phyloP scores from a whole-genome alignment of 2,329 filamentous ascomycete genomes.

The Didymella arachidicola region DNA sequence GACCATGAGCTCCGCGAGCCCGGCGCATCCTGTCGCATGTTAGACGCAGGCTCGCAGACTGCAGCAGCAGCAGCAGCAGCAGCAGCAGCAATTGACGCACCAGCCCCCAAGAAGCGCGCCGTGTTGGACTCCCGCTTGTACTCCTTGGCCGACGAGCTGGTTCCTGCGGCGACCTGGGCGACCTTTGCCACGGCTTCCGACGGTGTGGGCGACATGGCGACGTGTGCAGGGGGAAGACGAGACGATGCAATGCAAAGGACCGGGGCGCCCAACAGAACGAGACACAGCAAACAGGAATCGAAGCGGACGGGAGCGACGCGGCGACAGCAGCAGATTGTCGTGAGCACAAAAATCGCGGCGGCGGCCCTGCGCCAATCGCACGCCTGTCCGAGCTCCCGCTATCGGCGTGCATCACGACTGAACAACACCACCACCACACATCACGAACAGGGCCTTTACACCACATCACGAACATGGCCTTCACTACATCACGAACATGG shows the following conservation, averaged over 20 bases:
- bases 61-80: no score
- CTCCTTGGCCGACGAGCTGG: slow-evolving; percentile 61
- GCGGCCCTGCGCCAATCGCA: not conserved
- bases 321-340: slow-evolving; percentile 3
- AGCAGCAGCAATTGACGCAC: slow-evolving; percentile 58
- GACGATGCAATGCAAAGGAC: slow-evolving; percentile 14
- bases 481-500: no score
- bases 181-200: slow-evolving; percentile 21
- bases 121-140: slow-evolving; percentile 86
- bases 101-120: slow-evolving; percentile 89
- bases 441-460: no score
- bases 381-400: slow-evolving; percentile 8
- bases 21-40: slow-evolving; percentile 75
- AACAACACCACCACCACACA: no score
- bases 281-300: slow-evolving; percentile 18
- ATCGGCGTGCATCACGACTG: not conserved
- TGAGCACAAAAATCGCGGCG: slow-evolving; percentile 20
- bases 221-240: slow-evolving; percentile 3
- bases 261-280: slow-evolving; percentile 14
- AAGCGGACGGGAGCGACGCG: slow-evolving; percentile 13
- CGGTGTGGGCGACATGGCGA: slow-evolving; percentile 22
- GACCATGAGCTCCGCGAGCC: slow-evolving; percentile 90
- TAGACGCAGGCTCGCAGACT: slow-evolving; percentile 8
- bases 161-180: slow-evolving; percentile 33
- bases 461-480: not conserved